These are phyloP conservation scores for Rhipidocladum racemiflorum DNA, from an alignment of 176 grass and related monocot species.

Conservation along the genomic window DNA sequence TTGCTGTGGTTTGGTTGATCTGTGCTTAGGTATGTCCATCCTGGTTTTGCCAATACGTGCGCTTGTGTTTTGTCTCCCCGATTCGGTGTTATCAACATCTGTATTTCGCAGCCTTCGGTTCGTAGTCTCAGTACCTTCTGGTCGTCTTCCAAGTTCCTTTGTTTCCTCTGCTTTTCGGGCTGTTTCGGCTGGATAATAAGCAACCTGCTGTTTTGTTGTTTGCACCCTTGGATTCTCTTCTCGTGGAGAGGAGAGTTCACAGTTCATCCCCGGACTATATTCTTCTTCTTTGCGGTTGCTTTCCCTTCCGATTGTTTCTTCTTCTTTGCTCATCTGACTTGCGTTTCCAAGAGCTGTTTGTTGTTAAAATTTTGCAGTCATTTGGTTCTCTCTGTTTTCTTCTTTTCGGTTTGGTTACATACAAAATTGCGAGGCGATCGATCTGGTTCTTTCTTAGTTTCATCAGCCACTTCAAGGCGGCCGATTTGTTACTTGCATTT, in stretches of 20 bases:
- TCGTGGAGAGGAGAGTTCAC: neutral
- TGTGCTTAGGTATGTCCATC: neutral
- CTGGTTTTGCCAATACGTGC: neutral
- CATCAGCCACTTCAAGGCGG: neutral
- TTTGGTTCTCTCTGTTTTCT: neutral
- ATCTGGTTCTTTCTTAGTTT: constrained; percentile 9
- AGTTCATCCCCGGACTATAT: constrained; percentile 1
- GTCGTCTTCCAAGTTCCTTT: neutral
- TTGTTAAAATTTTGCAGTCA: neutral
- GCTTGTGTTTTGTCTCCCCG: neutral
- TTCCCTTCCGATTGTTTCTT: neutral
- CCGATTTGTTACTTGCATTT: constrained; percentile 40
- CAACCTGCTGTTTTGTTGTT: neutral
- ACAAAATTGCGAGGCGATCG: neutral
- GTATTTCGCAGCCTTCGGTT: neutral
- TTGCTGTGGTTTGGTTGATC: constrained; percentile 24
- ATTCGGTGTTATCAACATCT: neutral
- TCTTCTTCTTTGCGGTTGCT: neutral
- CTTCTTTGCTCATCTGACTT: neutral
- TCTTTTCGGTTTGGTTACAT: neutral
- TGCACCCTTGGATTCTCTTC: neutral
- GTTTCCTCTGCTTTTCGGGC: neutral
- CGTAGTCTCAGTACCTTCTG: neutral
- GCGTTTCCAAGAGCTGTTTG: neutral
- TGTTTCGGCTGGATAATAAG: neutral